Base-by-base conservation (phyloP, 2,329 filamentous ascomycete genomes). In the Colletotrichum agaves region DNA sequence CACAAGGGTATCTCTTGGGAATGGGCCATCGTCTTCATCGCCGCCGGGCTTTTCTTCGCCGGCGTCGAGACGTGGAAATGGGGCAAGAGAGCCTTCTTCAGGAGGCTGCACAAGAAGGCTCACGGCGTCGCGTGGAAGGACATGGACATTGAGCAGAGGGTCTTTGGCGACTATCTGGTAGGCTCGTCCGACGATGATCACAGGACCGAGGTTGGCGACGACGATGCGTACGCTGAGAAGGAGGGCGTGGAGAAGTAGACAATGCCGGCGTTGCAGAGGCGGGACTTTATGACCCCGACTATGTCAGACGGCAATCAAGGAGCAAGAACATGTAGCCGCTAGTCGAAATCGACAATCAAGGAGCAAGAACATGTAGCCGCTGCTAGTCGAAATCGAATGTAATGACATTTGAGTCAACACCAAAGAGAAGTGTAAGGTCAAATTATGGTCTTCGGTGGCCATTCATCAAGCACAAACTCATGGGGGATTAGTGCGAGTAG, bases 31-130 rank as follows among this genome's bases (percentile, higher is more conserved):
- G 81, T 85, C 3, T 83, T 86, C 59, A 72, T 84, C 27, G 79
- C 76, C 2, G 77, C 82, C 0, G 70, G 81, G 0, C 69, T 86
- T 6, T 87, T 86, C 75, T 84, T 87, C 70, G 67, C 77, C 0
- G 84, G 84, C 31, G 77, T 84, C 3, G 85, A 87, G 73, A 61
- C 72, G 4, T 87, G 83, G 83, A 86, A 86, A 73, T 83, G 78
- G 75, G 74, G 67, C 6, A 87, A 87, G 79, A 74, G 85, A 2
- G 46, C 65, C 10, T 71, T 50, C 23, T 70, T 69, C 57, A 50
- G 70, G 7, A 60, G 46, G 23, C 53, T 58, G 49, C 17, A 55
- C 6, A 17, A 35, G n/a, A 70, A 63, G 31, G 61, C 41, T 5
- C 21, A 49, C 3, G 66, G 61, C 19, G 31, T 41, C 19, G 33